phyloP scores from a whole-genome alignment of 1,139 yeast species.

The Saccharomyces hybrid region DNA sequence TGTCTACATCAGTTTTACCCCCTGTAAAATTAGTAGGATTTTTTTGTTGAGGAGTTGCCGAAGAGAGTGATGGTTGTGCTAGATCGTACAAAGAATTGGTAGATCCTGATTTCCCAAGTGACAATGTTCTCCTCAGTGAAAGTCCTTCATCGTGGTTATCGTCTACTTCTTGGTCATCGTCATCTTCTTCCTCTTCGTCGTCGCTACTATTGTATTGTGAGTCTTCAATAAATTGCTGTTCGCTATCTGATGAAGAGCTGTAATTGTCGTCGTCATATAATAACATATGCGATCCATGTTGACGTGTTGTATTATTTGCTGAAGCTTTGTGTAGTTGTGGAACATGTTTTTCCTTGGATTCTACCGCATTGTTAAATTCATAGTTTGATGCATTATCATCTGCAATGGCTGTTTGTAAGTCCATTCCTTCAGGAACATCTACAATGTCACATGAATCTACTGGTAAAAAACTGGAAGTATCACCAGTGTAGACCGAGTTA shows the following conservation, averaged over 20 bases:
- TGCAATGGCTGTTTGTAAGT: conserved; percentile 28
- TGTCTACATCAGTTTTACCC: background rate
- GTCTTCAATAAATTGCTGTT: conserved; percentile 34
- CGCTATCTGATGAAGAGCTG: conserved; percentile 34
- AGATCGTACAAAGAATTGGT: conserved; percentile 23
- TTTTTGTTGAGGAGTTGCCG: background rate
- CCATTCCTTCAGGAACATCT: conserved; percentile 36
- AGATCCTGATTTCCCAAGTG: conserved; percentile 24
- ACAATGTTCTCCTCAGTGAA: conserved; percentile 24
- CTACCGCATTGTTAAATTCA: conserved; percentile 10
- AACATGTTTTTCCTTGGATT: background rate
- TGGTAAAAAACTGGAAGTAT: conserved; percentile 34
- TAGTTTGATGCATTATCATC: conserved; percentile 16
- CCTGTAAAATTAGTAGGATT: background rate
- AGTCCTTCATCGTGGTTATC: conserved; percentile 8
- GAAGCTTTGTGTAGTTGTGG: background rate
- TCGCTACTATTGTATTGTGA: conserved; percentile 17
- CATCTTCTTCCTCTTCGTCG: conserved; percentile 13
- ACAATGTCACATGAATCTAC: conserved; percentile 39
- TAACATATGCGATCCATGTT: background rate
- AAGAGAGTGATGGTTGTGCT: conserved; percentile 1
- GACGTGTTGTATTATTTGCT: background rate
- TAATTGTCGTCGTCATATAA: conserved; percentile 38
- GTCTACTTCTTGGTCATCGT: conserved; percentile 3
- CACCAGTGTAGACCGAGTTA: conserved; percentile 67